Conservation (phyloP, 2,329 filamentous ascomycete genomes). For the Tympanopsis confertula region DNA sequence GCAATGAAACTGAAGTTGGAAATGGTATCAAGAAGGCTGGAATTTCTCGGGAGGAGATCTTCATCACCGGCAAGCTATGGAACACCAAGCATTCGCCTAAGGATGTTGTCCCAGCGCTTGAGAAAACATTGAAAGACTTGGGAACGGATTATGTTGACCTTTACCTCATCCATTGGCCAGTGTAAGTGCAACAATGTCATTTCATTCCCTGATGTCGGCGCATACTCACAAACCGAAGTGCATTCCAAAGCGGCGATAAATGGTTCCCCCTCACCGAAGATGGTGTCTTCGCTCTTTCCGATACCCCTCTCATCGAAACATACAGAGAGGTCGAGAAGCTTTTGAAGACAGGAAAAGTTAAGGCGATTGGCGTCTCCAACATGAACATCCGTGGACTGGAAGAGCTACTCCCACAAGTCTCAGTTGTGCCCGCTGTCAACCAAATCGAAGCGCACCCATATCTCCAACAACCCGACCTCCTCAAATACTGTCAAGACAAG, state of each 20-base stretch:
- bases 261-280: constrained; percentile 33
- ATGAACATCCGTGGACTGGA: constrained; percentile 29
- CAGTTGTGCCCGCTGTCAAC: constrained; percentile 47
- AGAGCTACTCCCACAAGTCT: constrained; percentile 33
- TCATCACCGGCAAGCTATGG: constrained; percentile 49
- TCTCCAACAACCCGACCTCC: constrained; percentile 46
- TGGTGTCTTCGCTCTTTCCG: constrained; percentile 55
- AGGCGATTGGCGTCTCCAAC: constrained; percentile 38
- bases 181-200: constrained; percentile 7
- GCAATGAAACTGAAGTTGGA: constrained; percentile 29
- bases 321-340: constrained; percentile 26
- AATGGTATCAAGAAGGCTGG: constrained; percentile 25
- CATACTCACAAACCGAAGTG: constrained; percentile 25
- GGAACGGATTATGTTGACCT: constrained; percentile 39
- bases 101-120: constrained; percentile 33
- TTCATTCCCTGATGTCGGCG: constrained; percentile 3
- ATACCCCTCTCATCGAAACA: constrained; percentile 26
- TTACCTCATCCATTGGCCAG: constrained; percentile 37
- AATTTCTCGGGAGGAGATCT: constrained; percentile 24
- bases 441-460: constrained; percentile 63
- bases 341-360: constrained; percentile 22
- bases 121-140: constrained; percentile 34
- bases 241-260: constrained; percentile 39
- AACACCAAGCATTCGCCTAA: constrained; percentile 38
- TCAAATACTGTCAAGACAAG: constrained; percentile 43